Conservation (phyloP, 1,139 yeast genomes). For the Blastobotrys arbuscula region DNA sequence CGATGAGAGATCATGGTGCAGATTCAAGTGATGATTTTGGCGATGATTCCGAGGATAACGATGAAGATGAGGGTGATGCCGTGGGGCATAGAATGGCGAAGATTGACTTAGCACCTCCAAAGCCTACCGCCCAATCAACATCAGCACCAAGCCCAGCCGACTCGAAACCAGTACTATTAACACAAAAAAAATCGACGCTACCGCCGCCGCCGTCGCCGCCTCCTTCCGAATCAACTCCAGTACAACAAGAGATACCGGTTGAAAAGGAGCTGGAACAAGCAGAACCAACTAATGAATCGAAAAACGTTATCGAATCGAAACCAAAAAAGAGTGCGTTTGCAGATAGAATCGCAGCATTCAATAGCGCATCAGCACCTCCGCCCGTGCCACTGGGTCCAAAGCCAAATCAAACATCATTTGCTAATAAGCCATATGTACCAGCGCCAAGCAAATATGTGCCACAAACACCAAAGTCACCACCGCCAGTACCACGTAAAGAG, state of each 20-base stretch:
- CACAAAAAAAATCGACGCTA: background rate
- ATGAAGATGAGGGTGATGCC: background rate
- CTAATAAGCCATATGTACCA: conserved; percentile 38
- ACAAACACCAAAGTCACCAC: conserved; percentile 16
- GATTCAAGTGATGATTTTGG: background rate
- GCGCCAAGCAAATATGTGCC: conserved; percentile 41
- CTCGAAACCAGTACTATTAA: no score
- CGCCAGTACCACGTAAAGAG: conserved; percentile 5
- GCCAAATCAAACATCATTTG: conserved; percentile 35
- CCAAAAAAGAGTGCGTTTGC: conserved; percentile 32
- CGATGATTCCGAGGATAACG: background rate
- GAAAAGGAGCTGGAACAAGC: background rate
- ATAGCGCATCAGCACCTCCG: conserved; percentile 37
- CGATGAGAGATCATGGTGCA: no score
- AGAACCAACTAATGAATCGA: background rate
- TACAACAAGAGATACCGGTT: background rate
- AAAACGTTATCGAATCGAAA: background rate
- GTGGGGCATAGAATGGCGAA: background rate
- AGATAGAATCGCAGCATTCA: conserved; percentile 43
- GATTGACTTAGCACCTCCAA: conserved; percentile 1
- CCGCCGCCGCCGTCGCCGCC: conserved; percentile 8
- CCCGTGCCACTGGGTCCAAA: conserved; percentile 37
- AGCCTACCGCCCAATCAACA: background rate
- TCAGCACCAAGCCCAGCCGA: background rate
- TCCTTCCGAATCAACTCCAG: no score